Base-by-base conservation (phyloP, 331 rosid genomes). In the Dryas integrifolia region DNA sequence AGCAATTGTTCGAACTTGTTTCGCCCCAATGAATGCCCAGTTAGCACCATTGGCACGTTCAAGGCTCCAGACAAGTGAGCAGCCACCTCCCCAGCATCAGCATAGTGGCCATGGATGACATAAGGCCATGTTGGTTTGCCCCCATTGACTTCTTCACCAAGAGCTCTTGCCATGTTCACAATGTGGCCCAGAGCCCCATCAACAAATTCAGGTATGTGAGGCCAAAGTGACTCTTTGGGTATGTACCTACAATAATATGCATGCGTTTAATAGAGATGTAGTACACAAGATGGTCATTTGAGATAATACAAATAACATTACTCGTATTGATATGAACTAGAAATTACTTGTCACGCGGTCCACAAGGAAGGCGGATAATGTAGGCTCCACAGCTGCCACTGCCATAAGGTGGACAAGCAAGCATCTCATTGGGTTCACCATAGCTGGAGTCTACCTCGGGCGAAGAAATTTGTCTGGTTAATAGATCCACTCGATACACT, bases 381-480 rank as follows among this genome's bases (percentile, higher is more conserved):
- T 91, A 91, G 60, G 96, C 96, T 48, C 92, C 97, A 0, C 88
- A 86, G 77, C 91, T 85, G 68, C 84, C 96, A 30, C 79, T 76
- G 53, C 86, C 87, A 76, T 91, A 91, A 6, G 84, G 81, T 9
- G 96, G 87, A 80, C 84, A 89, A 8, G 78, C 73, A 77, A 91
- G 70, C 97, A 89, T 91, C 86, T 91, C 96, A 53, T 71, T 86
- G 61, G 97, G 97, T 73, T 89, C 97, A 8, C 89, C 96, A 51
- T 91, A 91, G 85, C 79, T 76, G 3, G 59, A 87, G 80, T 91
- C 92, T 13, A 87, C 87, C 72, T 89, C 96, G 13, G 89, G 79
- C 40, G 97, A 73, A 59, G 86, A 61, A 65, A 91, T 83, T 67
- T 91, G 97, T 76, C 97, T 85, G 0, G 97, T 91, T 76, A 91